phyloP scores from a whole-genome alignment of 164 flowering plant genomes.

The Nymphaea thermarum region DNA sequence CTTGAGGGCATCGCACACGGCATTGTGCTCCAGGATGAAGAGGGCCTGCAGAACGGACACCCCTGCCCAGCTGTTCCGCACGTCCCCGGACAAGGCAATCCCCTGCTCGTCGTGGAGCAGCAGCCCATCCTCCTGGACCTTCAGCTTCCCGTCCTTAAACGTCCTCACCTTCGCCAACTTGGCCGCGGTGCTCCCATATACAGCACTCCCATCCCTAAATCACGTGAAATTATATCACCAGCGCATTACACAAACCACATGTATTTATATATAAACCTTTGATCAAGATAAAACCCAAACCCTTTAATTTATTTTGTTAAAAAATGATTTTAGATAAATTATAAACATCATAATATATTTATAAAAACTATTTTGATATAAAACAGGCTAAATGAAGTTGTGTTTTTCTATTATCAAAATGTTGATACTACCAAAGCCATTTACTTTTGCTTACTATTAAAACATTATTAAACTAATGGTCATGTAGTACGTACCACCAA shows the following conservation, averaged over 20 bases:
- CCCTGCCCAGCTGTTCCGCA: conserved; percentile 36
- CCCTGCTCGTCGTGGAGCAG: conserved; percentile 25
- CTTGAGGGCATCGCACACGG: conserved; percentile 29
- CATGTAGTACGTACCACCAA: conserved; percentile 26
- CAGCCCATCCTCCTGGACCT: conserved; percentile 22
- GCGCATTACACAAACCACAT: too few species aligned
- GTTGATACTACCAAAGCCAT: too few species aligned
- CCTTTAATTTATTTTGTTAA: too few species aligned
- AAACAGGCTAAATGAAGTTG: not conserved
- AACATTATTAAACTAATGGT: not conserved
- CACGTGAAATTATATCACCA: not conserved
- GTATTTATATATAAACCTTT: too few species aligned
- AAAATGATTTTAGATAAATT: too few species aligned
- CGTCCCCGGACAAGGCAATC: conserved; percentile 24
- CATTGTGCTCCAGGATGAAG: conserved; percentile 34
- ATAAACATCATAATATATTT: too few species aligned
- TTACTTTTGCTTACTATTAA: too few species aligned
- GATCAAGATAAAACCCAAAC: too few species aligned
- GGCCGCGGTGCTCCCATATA: conserved; percentile 29
- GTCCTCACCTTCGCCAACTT: conserved; percentile 19
- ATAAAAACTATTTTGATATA: too few species aligned
- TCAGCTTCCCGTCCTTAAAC: conserved; percentile 31
- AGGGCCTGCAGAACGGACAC: conserved; percentile 30
- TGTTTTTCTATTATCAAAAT: not conserved
- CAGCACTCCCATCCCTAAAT: conserved; percentile 31